Evolutionary conservation across 139 green algal species (phyloP), one percentile per base, ranked within the genome.

Genomic region (Picochlorum sp.): DNA sequence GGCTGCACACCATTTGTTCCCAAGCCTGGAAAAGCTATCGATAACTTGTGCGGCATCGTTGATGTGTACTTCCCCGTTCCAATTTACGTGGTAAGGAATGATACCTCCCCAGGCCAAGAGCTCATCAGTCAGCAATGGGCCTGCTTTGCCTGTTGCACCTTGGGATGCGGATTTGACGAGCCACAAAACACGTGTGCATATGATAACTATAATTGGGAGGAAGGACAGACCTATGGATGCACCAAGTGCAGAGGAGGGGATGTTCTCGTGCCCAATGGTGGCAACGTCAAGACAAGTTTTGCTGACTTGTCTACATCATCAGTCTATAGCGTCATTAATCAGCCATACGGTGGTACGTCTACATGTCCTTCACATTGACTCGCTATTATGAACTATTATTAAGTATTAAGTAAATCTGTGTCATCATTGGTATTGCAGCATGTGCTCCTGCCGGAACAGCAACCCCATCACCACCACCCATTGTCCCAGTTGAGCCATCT

Each of bases 381-480:
- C 26, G 26, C 26, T 30, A 30, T 6, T 6, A 30, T 30, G 26
- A 6, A 30, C 6, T 0, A 30, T 0, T 1, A 6, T 30, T 30
- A 26, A 26, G 24, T 30, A 30, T n/a, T n/a, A n/a, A n/a, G n/a
- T n/a, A n/a, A n/a, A n/a, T n/a, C n/a, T n/a, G n/a, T n/a, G n/a
- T n/a, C n/a, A n/a, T n/a, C n/a, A n/a, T n/a, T n/a, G n/a, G n/a
- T 21, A 16, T 54, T 65, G 58, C 58, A 65, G 58, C 23, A 57
- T 65, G 58, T 31, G 58, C 21, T 50, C 13, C 21, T 26, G 58
- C n/a, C 56, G 18, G 30, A 23, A 23, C 56, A 20, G 56, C 50
- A 49, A 26, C 50, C 50, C 50, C 23, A 58, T 49, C 23, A 26
- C 23, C 50, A 11, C 50, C 50, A 26, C 9, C 50, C 50, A 14